Evolutionary conservation across 164 flowering plant species (phyloP).

Genomic region (Cinnamomum chago): DNA sequence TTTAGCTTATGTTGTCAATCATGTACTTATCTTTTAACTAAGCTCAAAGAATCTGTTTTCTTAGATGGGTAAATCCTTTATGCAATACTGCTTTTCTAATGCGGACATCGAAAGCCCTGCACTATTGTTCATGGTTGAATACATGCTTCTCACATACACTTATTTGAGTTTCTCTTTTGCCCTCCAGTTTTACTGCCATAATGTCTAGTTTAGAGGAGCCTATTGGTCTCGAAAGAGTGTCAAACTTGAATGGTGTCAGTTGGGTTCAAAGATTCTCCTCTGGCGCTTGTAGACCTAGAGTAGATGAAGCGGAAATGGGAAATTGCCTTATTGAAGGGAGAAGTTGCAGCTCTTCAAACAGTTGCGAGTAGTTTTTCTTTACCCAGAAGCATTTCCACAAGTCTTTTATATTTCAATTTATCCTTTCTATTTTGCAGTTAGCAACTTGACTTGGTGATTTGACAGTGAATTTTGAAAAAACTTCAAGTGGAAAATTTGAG

Average conservation of each 20-base stretch:
- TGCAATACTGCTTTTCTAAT: neutral
- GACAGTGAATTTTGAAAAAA: too few species aligned
- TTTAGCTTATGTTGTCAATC: neutral
- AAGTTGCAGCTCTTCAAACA: slow-evolving; percentile 75
- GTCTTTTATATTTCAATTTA: neutral
- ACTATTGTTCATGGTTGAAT: slow-evolving; percentile 17
- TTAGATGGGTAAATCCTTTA: slow-evolving; percentile 1
- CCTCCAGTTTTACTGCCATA: slow-evolving; percentile 18
- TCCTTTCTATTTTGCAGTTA: neutral
- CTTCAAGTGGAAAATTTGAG: too few species aligned
- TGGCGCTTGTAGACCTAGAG: slow-evolving; percentile 64
- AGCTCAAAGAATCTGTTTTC: neutral
- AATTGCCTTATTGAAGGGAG: slow-evolving; percentile 76
- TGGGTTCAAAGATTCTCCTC: slow-evolving; percentile 65
- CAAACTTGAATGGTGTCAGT: slow-evolving; percentile 63
- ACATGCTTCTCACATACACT: slow-evolving; percentile 22
- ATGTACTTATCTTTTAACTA: neutral
- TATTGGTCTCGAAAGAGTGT: slow-evolving; percentile 67
- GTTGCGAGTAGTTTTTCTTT: slow-evolving; percentile 38
- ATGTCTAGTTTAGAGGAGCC: slow-evolving; percentile 98
- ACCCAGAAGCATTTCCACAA: neutral
- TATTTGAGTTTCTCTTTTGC: slow-evolving; percentile 23
- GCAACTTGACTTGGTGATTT: too few species aligned
- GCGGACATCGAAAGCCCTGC: neutral
- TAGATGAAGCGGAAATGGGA: slow-evolving; percentile 69